Evolutionary conservation across 169 alveolate species (phyloP), one percentile per base, ranked within the genome.

Genomic region (Plasmodium gallinaceum): DNA sequence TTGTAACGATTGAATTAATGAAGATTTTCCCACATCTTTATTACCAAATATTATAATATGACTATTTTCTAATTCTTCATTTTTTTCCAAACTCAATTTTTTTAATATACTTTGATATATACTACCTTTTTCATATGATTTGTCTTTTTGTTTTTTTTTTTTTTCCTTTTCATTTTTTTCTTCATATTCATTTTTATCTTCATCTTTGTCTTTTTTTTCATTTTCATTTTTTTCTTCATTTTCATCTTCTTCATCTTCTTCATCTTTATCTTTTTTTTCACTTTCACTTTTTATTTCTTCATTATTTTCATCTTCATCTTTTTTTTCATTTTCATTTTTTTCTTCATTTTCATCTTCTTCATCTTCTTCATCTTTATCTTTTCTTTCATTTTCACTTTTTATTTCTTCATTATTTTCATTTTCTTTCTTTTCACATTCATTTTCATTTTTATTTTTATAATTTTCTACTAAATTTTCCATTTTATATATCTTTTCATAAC

Each of bases 11-110:
- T 65, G 64, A 16, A 78, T 52, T 65, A 78, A 65, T 5, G 61
- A 64, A 43, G 89, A 78, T 10, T 78, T 78, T 24, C 89, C 89
- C 7, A 78, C 89, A 69, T 78, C 78, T 46, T 78, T 78, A 65
- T 78, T 78, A 12, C 89, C 89, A n/a, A 78, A 45, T 16, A 78
- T 65, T 64, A 78, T 78, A 18, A 78, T 65, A 24, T 78, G 89
- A 43, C 89, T 78, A 51, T 24, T 78, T 69, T 78, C 89, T n/a
- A 78, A 20, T 22, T 78, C 70, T 32, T 78, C 89, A 20, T 65
- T 46, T 65, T 78, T 26, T 22, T 58, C 71, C 22, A 78, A 46
- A 43, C 64, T 78, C 51, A 78, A 78, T 78, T 64, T 64, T 78
- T 78, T 78, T 78, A 78, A 58, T 52, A 78, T 78, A n/a, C 32